Base-by-base conservation (phyloP, 2,329 filamentous ascomycete species). In the Venturia carpophila region DNA sequence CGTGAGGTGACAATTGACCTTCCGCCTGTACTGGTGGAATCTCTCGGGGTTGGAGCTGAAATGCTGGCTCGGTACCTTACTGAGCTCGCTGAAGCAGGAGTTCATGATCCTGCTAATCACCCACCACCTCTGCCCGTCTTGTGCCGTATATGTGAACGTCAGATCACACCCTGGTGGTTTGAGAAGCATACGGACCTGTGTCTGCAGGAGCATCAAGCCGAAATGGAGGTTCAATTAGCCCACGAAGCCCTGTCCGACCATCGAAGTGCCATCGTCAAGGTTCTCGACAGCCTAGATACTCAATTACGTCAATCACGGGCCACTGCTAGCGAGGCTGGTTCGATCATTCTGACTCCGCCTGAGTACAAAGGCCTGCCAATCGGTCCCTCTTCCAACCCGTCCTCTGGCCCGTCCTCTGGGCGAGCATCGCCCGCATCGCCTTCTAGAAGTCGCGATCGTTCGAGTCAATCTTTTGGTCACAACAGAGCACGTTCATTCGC, bases 151-250 rank as follows among this genome's bases (percentile, higher is more conserved):
- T 99, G 94, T 75, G 94, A 99, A 74, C 90, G 94, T 64, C 91
- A 97, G 68, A 97, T 99, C 67, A 91, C 91, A 5, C 92, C 93
- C 0, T 99, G 94, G 94, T 99, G 94, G 95, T 99, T 99, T 71
- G 94, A 99, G 77, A 99, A 97, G 76, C 94, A 99, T 74, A 96
- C 93, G 1, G 95, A 99, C 71, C 80, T 97, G 24, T 99, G 94
- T 73, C 81, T 97, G 65, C 92, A 97, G 74, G 94, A 99, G 74
- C 94, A 99, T 73, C 88, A 90, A 63, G 93, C 94, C 0, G 94
- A 99, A 74, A 95, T 97, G 90, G 93, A 97, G 71, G 92, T 99
- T 4, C 93, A 99, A 74, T 88, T 97, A 81, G 87, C 92, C 6
- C 94, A 99, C 72, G 94, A 99, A 73, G 91, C 86, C 68, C 80